A percentile compares a stretch with the other conserved stretches of the same genome.
These are phyloP conservation scores for Hypoxylon sp. DNA, from an alignment of 2,329 filamentous ascomycete species.

Conservation along the genomic window DNA sequence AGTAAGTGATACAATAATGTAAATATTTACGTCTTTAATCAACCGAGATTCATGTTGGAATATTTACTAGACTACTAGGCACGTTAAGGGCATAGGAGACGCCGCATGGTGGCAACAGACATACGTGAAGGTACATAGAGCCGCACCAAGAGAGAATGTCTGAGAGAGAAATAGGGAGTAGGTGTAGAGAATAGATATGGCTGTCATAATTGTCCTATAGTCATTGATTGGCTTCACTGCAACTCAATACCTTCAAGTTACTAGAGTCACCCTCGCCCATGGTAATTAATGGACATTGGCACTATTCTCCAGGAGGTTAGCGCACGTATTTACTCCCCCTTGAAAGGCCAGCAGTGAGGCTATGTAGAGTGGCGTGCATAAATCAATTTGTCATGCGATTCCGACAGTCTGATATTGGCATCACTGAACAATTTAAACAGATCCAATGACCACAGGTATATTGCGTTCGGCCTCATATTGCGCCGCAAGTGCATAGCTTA, in stretches of 20 bases:
- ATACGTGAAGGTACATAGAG: neutral
- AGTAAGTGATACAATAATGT: neutral
- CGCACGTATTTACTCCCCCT: neutral
- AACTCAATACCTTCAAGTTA: neutral
- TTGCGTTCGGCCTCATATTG: neutral
- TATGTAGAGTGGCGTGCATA: neutral
- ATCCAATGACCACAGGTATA: neutral
- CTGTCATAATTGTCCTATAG: neutral
- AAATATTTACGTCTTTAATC: neutral
- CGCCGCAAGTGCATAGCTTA: conserved; percentile 4
- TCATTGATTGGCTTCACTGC: neutral
- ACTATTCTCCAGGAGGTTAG: neutral
- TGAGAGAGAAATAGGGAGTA: no score
- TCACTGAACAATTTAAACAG: neutral
- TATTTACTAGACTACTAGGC: no score
- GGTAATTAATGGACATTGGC: neutral
- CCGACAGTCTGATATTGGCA: neutral
- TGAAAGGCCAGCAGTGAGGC: neutral
- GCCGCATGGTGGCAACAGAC: neutral
- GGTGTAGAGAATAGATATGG: no score
- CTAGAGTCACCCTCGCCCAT: neutral
- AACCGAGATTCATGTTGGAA: neutral
- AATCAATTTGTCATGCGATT: neutral
- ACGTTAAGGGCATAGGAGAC: no score
- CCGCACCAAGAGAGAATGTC: neutral